Conservation (phyloP, 176 grass and related monocot genomes). For the barley (Hordeum vulgare) region DNA sequence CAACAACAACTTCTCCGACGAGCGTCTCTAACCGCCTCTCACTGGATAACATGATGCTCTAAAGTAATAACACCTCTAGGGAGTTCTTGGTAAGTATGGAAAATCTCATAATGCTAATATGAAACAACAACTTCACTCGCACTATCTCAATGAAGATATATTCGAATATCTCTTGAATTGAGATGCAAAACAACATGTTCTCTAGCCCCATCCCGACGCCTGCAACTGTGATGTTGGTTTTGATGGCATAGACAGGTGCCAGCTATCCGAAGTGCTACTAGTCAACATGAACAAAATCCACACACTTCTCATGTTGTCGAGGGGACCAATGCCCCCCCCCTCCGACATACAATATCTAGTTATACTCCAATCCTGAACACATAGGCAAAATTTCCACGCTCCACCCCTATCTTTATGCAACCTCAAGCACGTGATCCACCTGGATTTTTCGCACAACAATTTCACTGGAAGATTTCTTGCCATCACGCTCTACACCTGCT, state of each 20-base stretch:
- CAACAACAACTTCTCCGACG: conserved; percentile 47
- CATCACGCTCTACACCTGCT: no score
- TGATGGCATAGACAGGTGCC: background rate
- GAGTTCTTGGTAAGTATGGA: background rate
- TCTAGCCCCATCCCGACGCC: no score
- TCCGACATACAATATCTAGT: no score
- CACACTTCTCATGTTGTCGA: no score
- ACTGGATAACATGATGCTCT: conserved; percentile 33
- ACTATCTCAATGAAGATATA: background rate
- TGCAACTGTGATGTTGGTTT: background rate
- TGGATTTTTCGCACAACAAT: no score
- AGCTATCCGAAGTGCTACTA: background rate
- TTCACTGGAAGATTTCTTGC: no score
- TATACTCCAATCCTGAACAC: no score
- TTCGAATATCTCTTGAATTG: background rate
- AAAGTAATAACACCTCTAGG: background rate
- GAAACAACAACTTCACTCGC: background rate
- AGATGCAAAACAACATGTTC: background rate
- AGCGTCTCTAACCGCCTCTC: background rate
- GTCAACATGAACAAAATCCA: background rate
- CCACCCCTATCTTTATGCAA: no score
- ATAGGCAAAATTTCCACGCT: no score
- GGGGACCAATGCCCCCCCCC: no score
- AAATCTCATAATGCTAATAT: background rate
- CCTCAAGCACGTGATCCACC: no score